These are phyloP conservation scores for Pseudogymnoascus sp. DNA, from an alignment of 2,329 filamentous ascomycete genomes.

Conservation along the genomic window DNA sequence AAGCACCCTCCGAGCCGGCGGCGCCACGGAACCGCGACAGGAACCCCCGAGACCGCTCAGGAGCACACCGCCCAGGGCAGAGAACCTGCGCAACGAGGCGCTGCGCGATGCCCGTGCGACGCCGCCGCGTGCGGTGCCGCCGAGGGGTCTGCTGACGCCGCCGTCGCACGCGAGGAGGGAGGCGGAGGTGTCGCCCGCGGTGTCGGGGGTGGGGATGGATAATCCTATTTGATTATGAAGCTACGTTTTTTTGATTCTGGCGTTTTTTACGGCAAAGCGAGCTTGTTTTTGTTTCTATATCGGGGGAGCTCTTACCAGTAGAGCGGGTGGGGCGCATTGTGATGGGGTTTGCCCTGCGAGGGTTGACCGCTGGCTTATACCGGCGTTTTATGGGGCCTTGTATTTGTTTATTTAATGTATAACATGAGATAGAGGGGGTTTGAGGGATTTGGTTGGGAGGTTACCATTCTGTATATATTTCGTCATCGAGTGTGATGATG, in stretches of 20 bases:
- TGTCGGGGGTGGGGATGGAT: conserved; percentile 21
- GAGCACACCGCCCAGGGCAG: not conserved
- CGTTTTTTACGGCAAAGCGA: conserved; percentile 2
- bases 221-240: conserved; percentile 21
- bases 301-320: not conserved
- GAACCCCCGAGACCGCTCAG: not conserved
- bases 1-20: not conserved
- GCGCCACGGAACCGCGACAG: not conserved
- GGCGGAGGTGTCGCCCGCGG: not conserved
- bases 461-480: not conserved
- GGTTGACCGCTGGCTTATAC: not conserved
- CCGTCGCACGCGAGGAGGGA: not conserved
- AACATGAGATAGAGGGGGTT: not conserved
- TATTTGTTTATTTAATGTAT: conserved; percentile 4
- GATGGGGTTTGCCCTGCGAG: not conserved
- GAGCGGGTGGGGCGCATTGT: not conserved
- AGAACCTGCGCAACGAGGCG: not conserved
- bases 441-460: not conserved
- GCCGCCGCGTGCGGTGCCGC: not conserved
- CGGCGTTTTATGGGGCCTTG: not conserved
- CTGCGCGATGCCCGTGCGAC: not conserved
- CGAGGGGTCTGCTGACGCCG: not conserved
- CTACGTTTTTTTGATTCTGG: conserved; percentile 1
- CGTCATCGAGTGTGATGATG: not conserved
- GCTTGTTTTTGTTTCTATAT: not conserved